These are phyloP conservation scores for Colletotrichum sp. DNA, from an alignment of 2,329 filamentous ascomycete species.

Conservation along the genomic window DNA sequence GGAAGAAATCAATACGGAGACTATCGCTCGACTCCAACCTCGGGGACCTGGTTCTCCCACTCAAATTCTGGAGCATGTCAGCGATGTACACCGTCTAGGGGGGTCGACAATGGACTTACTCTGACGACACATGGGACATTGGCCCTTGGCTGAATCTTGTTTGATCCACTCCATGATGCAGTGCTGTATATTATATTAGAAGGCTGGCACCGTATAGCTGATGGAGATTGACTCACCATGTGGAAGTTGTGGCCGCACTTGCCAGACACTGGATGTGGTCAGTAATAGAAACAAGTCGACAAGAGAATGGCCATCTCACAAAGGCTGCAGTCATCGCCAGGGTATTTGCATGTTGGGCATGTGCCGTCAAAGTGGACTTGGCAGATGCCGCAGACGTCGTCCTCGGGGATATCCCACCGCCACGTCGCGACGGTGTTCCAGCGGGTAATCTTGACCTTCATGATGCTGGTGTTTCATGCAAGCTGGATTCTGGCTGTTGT, in stretches of 20 bases:
- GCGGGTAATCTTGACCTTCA: conserved; percentile 95
- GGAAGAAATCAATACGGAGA: conserved; percentile 4
- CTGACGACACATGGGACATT: conserved; percentile 98
- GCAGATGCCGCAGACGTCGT: conserved; percentile 98
- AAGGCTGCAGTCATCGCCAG: conserved; percentile 92
- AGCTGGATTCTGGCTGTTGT: neutral
- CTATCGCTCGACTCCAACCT: conserved; percentile 25
- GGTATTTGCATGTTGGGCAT: conserved; percentile 97
- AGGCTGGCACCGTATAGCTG: too few species aligned
- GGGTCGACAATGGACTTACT: conserved; percentile 57
- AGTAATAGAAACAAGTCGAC: neutral
- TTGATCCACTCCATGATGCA: conserved; percentile 97
- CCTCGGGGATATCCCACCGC: conserved; percentile 97
- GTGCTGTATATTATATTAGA: too few species aligned
- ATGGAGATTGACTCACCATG: conserved; percentile 70
- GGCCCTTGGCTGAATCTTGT: conserved; percentile 89
- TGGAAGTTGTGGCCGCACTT: conserved; percentile 98
- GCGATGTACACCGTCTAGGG: neutral
- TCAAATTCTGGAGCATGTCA: conserved; percentile 38
- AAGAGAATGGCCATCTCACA: conserved; percentile 59
- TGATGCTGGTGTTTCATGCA: conserved; percentile 41
- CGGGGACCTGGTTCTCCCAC: conserved; percentile 42
- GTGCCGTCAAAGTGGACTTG: conserved; percentile 98
- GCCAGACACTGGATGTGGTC: conserved; percentile 74
- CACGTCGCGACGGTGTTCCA: conserved; percentile 96